Evolutionary conservation across 768 basidiomycete genomes (phyloP).

Genomic region (Suillus decipiens): DNA sequence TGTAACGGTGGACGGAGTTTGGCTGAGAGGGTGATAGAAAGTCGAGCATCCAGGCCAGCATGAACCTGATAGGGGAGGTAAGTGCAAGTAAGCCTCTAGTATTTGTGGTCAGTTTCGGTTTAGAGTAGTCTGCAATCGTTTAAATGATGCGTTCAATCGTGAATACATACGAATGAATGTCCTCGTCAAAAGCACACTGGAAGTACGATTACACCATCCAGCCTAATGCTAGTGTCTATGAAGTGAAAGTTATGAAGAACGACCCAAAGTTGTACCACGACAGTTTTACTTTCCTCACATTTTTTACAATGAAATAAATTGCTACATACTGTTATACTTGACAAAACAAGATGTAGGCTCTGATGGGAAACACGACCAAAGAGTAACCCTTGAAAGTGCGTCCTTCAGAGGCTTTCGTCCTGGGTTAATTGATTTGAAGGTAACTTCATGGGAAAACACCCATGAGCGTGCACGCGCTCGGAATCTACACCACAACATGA

Average conservation of each 20-base stretch:
- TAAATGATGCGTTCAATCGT: too few species aligned
- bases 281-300: background rate
- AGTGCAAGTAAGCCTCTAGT: too few species aligned
- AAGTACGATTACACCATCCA: too few species aligned
- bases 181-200: too few species aligned
- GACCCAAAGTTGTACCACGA: background rate
- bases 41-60: too few species aligned
- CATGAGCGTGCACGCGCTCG: background rate
- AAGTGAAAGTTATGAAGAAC: background rate
- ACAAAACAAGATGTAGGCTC: constrained; percentile 36
- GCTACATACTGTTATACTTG: constrained; percentile 35
- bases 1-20: too few species aligned
- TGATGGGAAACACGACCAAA: constrained; percentile 13
- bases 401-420: constrained; percentile 34
- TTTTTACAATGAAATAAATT: background rate
- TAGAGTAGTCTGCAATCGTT: too few species aligned
- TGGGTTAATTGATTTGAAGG: constrained; percentile 39
- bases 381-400: background rate
- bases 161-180: too few species aligned
- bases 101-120: too few species aligned
- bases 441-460: constrained; percentile 15
- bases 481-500: background rate
- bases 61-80: too few species aligned
- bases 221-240: too few species aligned
- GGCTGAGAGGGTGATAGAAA: too few species aligned